Evolutionary conservation across 192 early-diverging fungal genomes (phyloP).

Genomic region (Umbelopsis isabellina): DNA sequence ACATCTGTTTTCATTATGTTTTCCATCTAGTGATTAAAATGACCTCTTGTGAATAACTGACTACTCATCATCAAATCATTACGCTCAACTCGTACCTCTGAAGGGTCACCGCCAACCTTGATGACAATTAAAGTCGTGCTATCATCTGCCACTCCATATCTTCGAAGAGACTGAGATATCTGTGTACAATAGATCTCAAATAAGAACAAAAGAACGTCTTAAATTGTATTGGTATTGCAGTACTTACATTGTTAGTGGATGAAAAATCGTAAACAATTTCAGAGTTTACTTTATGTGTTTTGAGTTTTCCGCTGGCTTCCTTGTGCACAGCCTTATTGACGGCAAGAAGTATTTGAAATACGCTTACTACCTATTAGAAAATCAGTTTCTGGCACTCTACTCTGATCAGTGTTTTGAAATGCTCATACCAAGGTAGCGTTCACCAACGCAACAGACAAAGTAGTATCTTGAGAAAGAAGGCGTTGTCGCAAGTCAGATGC

Average conservation of each 20-base stretch:
- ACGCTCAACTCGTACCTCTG: conserved; percentile 23
- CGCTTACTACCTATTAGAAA: conserved; percentile 47
- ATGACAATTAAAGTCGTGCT: conserved; percentile 49
- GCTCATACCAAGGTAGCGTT: conserved; percentile 42
- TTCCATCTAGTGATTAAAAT: not conserved
- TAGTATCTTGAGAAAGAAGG: conserved; percentile 37
- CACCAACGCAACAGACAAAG: conserved; percentile 41
- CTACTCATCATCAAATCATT: not conserved
- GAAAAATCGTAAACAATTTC: conserved; percentile 66
- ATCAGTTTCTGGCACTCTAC: too few relatives aligned
- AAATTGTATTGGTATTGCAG: not conserved
- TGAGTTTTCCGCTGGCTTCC: conserved; percentile 48
- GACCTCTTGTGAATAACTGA: not conserved
- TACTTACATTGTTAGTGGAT: conserved; percentile 53
- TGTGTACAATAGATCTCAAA: conserved; percentile 41
- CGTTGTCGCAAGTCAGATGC: conserved; percentile 39
- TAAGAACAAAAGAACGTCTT: conserved; percentile 5
- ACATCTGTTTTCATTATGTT: conserved; percentile 37
- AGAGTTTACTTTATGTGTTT: conserved; percentile 57
- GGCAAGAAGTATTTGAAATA: conserved; percentile 55
- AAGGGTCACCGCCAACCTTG: conserved; percentile 47
- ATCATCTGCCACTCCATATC: conserved; percentile 54
- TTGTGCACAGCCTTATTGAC: conserved; percentile 53
- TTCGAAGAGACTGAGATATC: conserved; percentile 56
- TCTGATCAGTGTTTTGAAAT: not conserved